Percentiles rank a stretch among this genome's conserved stretches.
phyloP scores from a whole-genome alignment of 768 basidiomycete species.

The Lactarius sanguifluus region DNA sequence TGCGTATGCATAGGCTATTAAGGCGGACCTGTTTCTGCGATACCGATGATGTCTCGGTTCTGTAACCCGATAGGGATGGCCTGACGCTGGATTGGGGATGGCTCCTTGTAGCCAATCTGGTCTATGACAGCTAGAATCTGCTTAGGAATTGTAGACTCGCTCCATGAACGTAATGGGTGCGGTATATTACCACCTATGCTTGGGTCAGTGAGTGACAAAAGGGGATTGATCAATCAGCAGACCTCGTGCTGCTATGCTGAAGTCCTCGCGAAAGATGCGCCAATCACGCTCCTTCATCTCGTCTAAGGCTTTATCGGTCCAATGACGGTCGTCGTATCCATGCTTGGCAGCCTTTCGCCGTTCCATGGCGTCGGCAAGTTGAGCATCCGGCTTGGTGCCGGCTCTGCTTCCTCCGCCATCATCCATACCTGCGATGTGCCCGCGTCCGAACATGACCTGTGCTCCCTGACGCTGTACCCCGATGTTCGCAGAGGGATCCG shows the following conservation, averaged over 20 bases:
- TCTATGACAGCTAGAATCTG: conserved; percentile 82
- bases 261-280: conserved; percentile 99
- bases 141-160: conserved; percentile 80
- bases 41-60: conserved; percentile 96
- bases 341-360: conserved; percentile 75
- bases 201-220: conserved; percentile 10
- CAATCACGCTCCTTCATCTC: conserved; percentile 99
- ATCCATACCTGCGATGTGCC: conserved; percentile 84
- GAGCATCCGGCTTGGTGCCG: conserved; percentile 40
- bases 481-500: conserved; percentile 69
- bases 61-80: conserved; percentile 99
- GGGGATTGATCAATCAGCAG: conserved; percentile 18
- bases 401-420: conserved; percentile 52
- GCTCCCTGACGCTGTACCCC: conserved; percentile 76
- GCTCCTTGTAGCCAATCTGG: conserved; percentile 93
- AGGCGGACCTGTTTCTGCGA: conserved; percentile 89
- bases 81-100: conserved; percentile 95
- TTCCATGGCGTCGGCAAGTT: conserved; percentile 81
- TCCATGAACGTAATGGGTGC: conserved; percentile 90
- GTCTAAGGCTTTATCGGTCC: conserved; percentile 88
- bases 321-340: conserved; percentile 92
- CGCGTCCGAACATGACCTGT: conserved; percentile 86
- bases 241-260: conserved; percentile 93
- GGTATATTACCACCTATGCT: conserved; percentile 84
- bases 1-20: background rate